phyloP scores from a whole-genome alignment of 352 stramenopile species.

The Pythium brassicae region DNA sequence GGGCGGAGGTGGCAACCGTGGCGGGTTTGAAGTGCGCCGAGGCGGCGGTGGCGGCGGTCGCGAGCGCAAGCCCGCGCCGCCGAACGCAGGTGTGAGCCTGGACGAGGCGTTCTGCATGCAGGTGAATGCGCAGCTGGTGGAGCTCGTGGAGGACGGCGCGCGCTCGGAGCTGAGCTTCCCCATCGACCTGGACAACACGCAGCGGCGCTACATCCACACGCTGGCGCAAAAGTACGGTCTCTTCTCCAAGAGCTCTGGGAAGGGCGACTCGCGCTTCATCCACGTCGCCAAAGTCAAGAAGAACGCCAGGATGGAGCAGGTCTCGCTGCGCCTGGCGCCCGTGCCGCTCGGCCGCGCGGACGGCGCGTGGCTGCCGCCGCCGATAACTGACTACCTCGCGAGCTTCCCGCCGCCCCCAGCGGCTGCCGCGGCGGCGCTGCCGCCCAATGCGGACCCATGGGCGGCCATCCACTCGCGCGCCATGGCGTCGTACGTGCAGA shows the following conservation, averaged over 20 bases:
- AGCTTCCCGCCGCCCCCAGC: constrained; percentile 22
- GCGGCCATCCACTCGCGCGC: constrained; percentile 6
- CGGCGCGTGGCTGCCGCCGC: constrained; percentile 36
- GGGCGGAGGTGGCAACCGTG: too few species aligned
- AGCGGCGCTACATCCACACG: constrained; percentile 79
- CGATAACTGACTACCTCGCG: constrained; percentile 38
- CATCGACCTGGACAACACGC: constrained; percentile 59
- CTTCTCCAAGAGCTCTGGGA: constrained; percentile 81
- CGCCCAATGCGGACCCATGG: background rate
- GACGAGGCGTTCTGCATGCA: constrained; percentile 72
- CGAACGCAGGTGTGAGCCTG: constrained; percentile 30
- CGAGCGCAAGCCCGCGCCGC: constrained; percentile 4
- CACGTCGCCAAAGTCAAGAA: constrained; percentile 82
- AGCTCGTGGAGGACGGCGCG: constrained; percentile 54
- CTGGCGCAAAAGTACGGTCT: constrained; percentile 76
- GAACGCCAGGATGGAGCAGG: constrained; percentile 70
- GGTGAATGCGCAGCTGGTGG: constrained; percentile 52
- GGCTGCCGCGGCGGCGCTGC: background rate
- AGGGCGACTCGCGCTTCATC: constrained; percentile 58
- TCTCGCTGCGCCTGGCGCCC: constrained; percentile 49
- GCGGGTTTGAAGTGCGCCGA: background rate
- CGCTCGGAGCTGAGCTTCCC: constrained; percentile 69
- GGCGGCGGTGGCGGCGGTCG: constrained; percentile 9
- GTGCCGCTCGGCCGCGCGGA: constrained; percentile 26
- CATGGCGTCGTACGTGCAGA: constrained; percentile 13